Evolutionary conservation across 78 protist species (phyloP).

Genomic region (Chrysochromulina tobinii): DNA sequence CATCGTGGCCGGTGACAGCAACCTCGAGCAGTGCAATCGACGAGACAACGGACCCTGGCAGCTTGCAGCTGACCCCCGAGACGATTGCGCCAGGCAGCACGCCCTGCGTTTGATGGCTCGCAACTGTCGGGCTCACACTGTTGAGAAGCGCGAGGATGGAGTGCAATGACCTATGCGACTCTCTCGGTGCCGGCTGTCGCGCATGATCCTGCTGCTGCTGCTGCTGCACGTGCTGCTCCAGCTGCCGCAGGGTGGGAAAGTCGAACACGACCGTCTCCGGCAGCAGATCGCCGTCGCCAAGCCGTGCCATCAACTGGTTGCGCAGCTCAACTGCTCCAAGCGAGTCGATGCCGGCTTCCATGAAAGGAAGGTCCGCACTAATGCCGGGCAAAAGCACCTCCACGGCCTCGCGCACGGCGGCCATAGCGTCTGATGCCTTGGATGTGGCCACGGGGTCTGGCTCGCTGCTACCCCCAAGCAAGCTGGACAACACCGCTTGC

Average conservation of each 20-base stretch:
- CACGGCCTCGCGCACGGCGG: neutral
- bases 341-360: constrained; percentile 2
- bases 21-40: too few species aligned
- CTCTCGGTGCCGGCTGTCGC: too few species aligned
- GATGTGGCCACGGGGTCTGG: too few species aligned
- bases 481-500: neutral
- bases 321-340: neutral
- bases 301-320: neutral
- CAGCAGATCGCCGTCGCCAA: neutral
- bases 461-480: neutral
- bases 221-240: neutral
- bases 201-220: neutral
- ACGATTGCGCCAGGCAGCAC: too few species aligned
- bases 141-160: too few species aligned
- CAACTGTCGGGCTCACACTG: too few species aligned
- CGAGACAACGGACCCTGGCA: too few species aligned
- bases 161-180: too few species aligned
- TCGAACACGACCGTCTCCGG: neutral
- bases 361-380: neutral
- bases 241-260: neutral
- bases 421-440: neutral
- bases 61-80: too few species aligned
- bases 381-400: neutral
- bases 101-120: too few species aligned
- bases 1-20: too few species aligned